These are phyloP conservation scores for Aspergillus vadensis DNA, from an alignment of 2,329 filamentous ascomycete species.

Conservation along the genomic window DNA sequence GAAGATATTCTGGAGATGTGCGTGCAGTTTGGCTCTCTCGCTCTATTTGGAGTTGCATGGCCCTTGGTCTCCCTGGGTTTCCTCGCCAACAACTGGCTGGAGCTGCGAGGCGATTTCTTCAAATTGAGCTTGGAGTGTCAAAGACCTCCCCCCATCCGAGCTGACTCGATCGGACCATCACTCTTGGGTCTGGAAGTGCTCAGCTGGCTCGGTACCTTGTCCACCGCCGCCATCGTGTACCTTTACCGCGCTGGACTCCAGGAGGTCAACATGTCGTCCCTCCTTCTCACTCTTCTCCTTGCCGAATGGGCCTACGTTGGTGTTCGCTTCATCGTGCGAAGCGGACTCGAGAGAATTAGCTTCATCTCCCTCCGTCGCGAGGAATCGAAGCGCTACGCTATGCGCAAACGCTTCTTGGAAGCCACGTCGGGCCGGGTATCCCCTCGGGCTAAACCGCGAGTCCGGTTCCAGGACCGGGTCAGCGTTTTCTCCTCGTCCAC, in stretches of 20 bases:
- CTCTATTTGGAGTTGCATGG: conserved; percentile 92
- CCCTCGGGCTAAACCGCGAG: conserved; percentile 25
- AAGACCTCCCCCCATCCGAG: conserved; percentile 83
- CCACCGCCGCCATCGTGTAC: conserved; percentile 83
- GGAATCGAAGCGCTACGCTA: conserved; percentile 72
- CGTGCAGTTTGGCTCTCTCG: conserved; percentile 84
- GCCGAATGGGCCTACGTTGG: conserved; percentile 83
- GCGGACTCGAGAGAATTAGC: conserved; percentile 74
- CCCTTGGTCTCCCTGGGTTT: conserved; percentile 88
- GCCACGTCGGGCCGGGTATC: conserved; percentile 11
- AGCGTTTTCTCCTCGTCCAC: conserved; percentile 32
- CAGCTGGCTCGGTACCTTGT: conserved; percentile 90
- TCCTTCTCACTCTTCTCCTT: conserved; percentile 76
- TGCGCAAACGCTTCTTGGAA: conserved; percentile 72
- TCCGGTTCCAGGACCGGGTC: conserved; percentile 38
- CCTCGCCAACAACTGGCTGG: conserved; percentile 93
- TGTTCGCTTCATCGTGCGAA: conserved; percentile 68
- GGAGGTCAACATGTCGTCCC: conserved; percentile 71
- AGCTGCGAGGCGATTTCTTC: conserved; percentile 87
- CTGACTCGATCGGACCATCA: conserved; percentile 94
- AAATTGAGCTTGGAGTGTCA: conserved; percentile 91
- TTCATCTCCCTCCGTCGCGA: conserved; percentile 82
- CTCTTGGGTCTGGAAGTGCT: conserved; percentile 81
- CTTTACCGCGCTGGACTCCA: conserved; percentile 72
- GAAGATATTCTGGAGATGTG: conserved; percentile 92